A percentile compares a stretch with the other conserved stretches of the same genome.
Evolutionary conservation across 176 grass and related monocot species (phyloP).

Genomic region (Oropetium thomaeum): DNA sequence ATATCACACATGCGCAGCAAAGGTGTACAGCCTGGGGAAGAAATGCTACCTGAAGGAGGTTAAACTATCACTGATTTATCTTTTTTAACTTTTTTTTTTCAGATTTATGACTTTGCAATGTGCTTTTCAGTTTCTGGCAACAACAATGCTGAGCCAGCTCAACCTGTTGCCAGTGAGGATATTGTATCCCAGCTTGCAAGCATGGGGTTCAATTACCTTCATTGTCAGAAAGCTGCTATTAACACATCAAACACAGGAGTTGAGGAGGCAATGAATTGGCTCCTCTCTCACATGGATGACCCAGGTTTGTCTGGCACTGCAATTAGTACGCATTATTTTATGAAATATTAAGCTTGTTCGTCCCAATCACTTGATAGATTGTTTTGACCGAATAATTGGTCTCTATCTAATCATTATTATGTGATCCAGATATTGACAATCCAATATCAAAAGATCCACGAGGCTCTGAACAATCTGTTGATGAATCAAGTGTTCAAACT

Average conservation of each 20-base stretch:
- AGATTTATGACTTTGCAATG: conserved; percentile 13
- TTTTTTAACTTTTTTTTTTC: neutral
- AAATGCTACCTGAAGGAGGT: conserved; percentile 90
- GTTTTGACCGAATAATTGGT: neutral
- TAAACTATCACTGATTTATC: neutral
- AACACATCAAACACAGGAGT: conserved; percentile 83
- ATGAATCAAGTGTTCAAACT: conserved; percentile 87
- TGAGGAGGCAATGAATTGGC: conserved; percentile 95
- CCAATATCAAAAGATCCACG: conserved; percentile 58
- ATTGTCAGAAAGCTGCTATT: conserved; percentile 95
- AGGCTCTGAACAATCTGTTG: conserved; percentile 48
- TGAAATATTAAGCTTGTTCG: neutral
- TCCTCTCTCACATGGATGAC: conserved; percentile 93
- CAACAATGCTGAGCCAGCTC: conserved; percentile 43
- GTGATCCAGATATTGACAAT: conserved; percentile 79
- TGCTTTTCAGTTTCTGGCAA: conserved; percentile 48
- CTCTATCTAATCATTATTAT: neutral
- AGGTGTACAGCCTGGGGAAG: conserved; percentile 92
- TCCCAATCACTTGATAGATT: neutral
- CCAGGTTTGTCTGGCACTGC: conserved; percentile 48
- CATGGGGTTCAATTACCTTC: conserved; percentile 96
- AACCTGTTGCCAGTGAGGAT: conserved; percentile 65
- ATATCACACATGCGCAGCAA: conserved; percentile 90
- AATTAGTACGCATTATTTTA: neutral
- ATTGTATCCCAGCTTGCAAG: conserved; percentile 85